These are phyloP conservation scores for Metarhizium robertsii DNA, from an alignment of 2,329 filamentous ascomycete species.

Conservation along the genomic window DNA sequence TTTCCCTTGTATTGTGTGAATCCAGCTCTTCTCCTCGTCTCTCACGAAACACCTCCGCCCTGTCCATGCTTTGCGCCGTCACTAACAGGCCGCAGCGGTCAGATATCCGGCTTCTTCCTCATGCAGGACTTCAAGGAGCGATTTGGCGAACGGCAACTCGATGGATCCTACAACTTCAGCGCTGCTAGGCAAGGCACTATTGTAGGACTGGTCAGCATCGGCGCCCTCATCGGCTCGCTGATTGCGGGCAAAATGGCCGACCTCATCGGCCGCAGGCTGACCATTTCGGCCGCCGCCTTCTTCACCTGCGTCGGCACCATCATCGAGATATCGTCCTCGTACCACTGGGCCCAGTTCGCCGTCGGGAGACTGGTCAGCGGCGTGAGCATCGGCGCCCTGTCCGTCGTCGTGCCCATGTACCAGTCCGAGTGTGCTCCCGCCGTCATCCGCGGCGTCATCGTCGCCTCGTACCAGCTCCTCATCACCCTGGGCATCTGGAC, in stretches of 20 bases:
- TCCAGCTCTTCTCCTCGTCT: background rate
- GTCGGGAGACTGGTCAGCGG: conserved; percentile 58
- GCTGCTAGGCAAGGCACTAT: conserved; percentile 52
- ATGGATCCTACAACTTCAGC: conserved; percentile 38
- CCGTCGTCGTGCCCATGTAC: conserved; percentile 59
- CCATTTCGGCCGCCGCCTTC: conserved; percentile 53
- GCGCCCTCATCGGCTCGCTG: conserved; percentile 49
- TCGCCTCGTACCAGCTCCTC: conserved; percentile 58
- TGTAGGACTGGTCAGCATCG: conserved; percentile 51
- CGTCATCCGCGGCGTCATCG: conserved; percentile 53
- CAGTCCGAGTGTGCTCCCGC: conserved; percentile 57
- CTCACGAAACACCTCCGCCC: no score
- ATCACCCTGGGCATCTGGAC: conserved; percentile 60
- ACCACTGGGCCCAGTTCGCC: conserved; percentile 54
- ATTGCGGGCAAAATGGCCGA: conserved; percentile 53
- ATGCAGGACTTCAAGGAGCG: conserved; percentile 48
- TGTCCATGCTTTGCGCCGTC: background rate
- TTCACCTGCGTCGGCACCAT: conserved; percentile 56
- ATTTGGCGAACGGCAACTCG: conserved; percentile 35
- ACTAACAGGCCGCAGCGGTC: conserved; percentile 32
- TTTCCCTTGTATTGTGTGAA: no score
- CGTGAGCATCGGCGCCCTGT: conserved; percentile 54
- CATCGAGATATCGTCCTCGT: conserved; percentile 49
- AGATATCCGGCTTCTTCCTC: conserved; percentile 51
- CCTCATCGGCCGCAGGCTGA: conserved; percentile 48